phyloP scores from a whole-genome alignment of 768 basidiomycete species.

The Coprinopsis sp. region DNA sequence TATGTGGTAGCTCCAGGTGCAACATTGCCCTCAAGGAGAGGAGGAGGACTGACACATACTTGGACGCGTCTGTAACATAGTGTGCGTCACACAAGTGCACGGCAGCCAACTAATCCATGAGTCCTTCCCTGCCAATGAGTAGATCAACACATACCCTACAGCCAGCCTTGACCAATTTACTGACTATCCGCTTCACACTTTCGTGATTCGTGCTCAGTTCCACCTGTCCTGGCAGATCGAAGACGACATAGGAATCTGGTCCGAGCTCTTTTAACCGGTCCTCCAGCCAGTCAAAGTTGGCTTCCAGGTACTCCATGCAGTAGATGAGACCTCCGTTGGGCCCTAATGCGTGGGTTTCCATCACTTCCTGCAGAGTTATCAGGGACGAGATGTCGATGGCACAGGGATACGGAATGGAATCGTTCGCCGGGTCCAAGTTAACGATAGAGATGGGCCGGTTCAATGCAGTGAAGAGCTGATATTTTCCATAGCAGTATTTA shows the following conservation, averaged over 20 bases:
- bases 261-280: constrained; percentile 60
- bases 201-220: constrained; percentile 96
- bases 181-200: constrained; percentile 77
- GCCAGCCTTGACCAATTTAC: constrained; percentile 63
- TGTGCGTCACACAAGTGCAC: constrained; percentile 97
- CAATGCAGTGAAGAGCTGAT: constrained; percentile 85
- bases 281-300: constrained; percentile 89
- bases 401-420: constrained; percentile 86
- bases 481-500: constrained; percentile 83
- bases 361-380: constrained; percentile 83
- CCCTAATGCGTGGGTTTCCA: constrained; percentile 79
- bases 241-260: constrained; percentile 79
- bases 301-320: constrained; percentile 94
- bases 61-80: constrained; percentile 93
- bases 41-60: constrained; percentile 90
- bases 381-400: constrained; percentile 80
- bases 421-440: constrained; percentile 95
- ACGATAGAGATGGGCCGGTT: constrained; percentile 83
- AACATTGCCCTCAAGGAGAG: constrained; percentile 94
- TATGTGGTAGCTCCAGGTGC: constrained; percentile 96
- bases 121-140: constrained; percentile 8
- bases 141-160: constrained; percentile 66
- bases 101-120: constrained; percentile 67
- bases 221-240: constrained; percentile 96
- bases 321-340: constrained; percentile 97